These are phyloP conservation scores for Xerocomellus intermedius DNA, from an alignment of 768 basidiomycete genomes.

Conservation along the genomic window DNA sequence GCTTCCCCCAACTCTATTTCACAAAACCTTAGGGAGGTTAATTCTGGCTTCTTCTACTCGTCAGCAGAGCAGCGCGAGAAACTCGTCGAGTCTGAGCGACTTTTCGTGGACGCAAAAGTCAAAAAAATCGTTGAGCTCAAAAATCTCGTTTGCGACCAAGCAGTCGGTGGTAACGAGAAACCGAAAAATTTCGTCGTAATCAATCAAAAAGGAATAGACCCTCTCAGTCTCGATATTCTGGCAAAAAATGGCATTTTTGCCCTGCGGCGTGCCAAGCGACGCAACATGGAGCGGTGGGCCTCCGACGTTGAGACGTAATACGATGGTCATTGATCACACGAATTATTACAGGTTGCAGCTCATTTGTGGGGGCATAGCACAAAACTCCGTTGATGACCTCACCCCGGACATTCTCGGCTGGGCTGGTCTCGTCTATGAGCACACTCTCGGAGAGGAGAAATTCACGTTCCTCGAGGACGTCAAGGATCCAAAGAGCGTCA, in stretches of 20 bases:
- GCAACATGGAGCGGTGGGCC: slow-evolving; percentile 94
- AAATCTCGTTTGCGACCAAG: slow-evolving; percentile 93
- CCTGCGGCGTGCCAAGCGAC: slow-evolving; percentile 90
- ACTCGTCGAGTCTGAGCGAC: slow-evolving; percentile 94
- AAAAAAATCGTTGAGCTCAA: slow-evolving; percentile 97
- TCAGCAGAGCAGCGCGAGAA: slow-evolving; percentile 98
- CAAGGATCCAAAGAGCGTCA: slow-evolving; percentile 91
- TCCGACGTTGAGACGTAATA: slow-evolving; percentile 29
- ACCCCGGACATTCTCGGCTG: slow-evolving; percentile 89
- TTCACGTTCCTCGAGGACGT: slow-evolving; percentile 98
- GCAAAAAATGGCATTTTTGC: slow-evolving; percentile 97
- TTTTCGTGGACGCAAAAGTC: slow-evolving; percentile 90
- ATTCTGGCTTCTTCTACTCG: slow-evolving; percentile 99
- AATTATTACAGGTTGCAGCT: slow-evolving; percentile 70
- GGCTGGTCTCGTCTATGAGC: slow-evolving; percentile 98
- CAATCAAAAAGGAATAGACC: slow-evolving; percentile 99
- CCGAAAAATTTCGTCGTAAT: slow-evolving; percentile 88
- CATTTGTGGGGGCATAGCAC: slow-evolving; percentile 90
- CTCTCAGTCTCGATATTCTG: slow-evolving; percentile 90
- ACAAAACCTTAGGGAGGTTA: slow-evolving; percentile 76
- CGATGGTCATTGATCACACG: slow-evolving; percentile 22
- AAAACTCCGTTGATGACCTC: slow-evolving; percentile 97
- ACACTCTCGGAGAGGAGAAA: slow-evolving; percentile 98
- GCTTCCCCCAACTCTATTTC: slow-evolving; percentile 17
- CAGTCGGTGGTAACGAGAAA: slow-evolving; percentile 78